Evolutionary conservation across 495 filamentous ascomycete species (phyloP).

Genomic region (Talaromyces nanjingensis): DNA sequence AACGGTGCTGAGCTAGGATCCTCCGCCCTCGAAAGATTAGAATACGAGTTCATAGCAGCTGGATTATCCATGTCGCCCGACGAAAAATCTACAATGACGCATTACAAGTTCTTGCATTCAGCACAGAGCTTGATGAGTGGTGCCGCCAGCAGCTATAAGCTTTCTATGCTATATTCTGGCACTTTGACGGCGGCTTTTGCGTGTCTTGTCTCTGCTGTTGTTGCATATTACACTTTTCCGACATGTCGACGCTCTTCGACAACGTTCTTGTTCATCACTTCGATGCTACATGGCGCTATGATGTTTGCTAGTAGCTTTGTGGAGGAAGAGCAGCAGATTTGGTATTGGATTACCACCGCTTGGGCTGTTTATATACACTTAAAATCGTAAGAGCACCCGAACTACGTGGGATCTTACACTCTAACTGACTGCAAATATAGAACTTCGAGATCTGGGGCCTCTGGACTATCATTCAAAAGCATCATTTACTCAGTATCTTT

Average conservation of each 20-base stretch:
- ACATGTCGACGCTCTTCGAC: slow-evolving; percentile 18
- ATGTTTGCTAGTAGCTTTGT: slow-evolving; percentile 98
- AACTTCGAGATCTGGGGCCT: not conserved
- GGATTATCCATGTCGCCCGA: slow-evolving; percentile 13
- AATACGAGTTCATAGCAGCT: slow-evolving; percentile 55
- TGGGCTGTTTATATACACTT: slow-evolving; percentile 66
- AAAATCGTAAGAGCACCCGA: slow-evolving; percentile 28
- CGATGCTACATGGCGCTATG: slow-evolving; percentile 65
- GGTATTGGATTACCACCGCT: slow-evolving; percentile 82
- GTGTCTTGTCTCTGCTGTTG: slow-evolving; percentile 25
- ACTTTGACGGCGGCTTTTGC: slow-evolving; percentile 40
- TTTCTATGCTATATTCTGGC: slow-evolving; percentile 51
- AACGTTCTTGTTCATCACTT: slow-evolving; percentile 24
- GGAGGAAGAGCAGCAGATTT: slow-evolving; percentile 97
- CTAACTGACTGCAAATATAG: not conserved
- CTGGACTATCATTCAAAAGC: not conserved
- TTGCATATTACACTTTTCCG: slow-evolving; percentile 17
- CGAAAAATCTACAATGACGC: slow-evolving; percentile 15
- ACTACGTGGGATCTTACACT: not conserved
- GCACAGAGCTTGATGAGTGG: slow-evolving; percentile 74
- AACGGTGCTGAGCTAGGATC: slow-evolving; percentile 20
- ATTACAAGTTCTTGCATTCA: slow-evolving; percentile 51
- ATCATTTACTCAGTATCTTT: slow-evolving; percentile 19
- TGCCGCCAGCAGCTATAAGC: slow-evolving; percentile 86
- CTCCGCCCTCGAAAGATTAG: slow-evolving; percentile 48